A percentile compares a stretch with the other conserved stretches of the same genome.
These are phyloP conservation scores for Gastrolobium bilobum DNA, from an alignment of 306 rosid genomes.

Conservation along the genomic window DNA sequence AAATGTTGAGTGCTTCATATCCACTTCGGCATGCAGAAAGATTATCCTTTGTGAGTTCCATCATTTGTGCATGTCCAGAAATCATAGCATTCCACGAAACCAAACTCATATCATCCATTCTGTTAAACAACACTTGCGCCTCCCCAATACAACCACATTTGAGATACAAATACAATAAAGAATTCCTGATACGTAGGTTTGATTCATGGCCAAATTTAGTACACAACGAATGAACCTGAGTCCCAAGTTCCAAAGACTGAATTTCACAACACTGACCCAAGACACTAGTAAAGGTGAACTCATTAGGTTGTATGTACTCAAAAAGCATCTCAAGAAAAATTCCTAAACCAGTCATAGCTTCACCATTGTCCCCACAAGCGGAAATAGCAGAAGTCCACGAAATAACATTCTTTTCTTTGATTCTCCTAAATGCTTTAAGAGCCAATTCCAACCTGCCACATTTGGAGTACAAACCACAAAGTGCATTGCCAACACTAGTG, in stretches of 20 bases:
- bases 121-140: conserved; percentile 70
- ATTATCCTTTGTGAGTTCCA: conserved; percentile 69
- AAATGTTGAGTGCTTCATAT: conserved; percentile 71
- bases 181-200: conserved; percentile 67
- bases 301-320: conserved; percentile 73
- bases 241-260: conserved; percentile 63
- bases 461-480: conserved; percentile 88
- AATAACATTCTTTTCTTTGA: conserved; percentile 74
- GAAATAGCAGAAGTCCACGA: conserved; percentile 88
- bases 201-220: conserved; percentile 70
- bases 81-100: conserved; percentile 94
- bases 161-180: conserved; percentile 75
- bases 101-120: conserved; percentile 64
- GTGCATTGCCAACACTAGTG: conserved; percentile 81
- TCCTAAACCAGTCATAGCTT: conserved; percentile 63
- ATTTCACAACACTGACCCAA: conserved; percentile 79
- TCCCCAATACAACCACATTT: conserved; percentile 76
- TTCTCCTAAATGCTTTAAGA: conserved; percentile 66
- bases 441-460: conserved; percentile 62
- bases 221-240: conserved; percentile 71
- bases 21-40: conserved; percentile 70
- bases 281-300: conserved; percentile 74
- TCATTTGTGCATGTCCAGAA: conserved; percentile 81
- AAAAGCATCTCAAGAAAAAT: conserved; percentile 71
- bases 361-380: conserved; percentile 78